Evolutionary conservation across 495 filamentous ascomycete genomes (phyloP).

Genomic region (Aspergillus affinis): DNA sequence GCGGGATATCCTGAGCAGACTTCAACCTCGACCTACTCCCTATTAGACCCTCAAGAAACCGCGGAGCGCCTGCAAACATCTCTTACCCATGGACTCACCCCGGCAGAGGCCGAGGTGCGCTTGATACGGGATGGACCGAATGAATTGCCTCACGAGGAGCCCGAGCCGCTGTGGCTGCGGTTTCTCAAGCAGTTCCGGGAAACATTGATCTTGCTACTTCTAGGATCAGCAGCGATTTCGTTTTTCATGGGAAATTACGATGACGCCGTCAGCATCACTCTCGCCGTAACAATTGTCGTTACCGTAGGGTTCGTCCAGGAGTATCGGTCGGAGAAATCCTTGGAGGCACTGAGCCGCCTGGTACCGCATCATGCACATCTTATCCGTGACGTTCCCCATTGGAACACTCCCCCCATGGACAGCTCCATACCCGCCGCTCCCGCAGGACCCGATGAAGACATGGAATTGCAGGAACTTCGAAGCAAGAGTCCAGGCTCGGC

Average conservation of each 20-base stretch:
- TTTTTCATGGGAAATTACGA: conserved; percentile 93
- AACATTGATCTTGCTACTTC: conserved; percentile 81
- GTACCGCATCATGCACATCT: conserved; percentile 94
- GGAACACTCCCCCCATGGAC: conserved; percentile 25
- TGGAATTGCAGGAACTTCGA: conserved; percentile 33
- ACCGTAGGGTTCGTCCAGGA: conserved; percentile 96
- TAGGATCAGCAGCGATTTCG: conserved; percentile 85
- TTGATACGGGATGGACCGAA: conserved; percentile 83
- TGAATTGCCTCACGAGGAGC: conserved; percentile 89
- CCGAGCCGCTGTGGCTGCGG: conserved; percentile 90
- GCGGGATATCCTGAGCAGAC: conserved; percentile 35
- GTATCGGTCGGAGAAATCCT: conserved; percentile 94
- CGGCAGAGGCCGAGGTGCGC: conserved; percentile 75
- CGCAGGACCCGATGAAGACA: conserved; percentile 46
- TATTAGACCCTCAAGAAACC: conserved; percentile 71
- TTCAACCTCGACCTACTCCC: conserved; percentile 59
- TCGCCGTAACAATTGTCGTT: conserved; percentile 95
- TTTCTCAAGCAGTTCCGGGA: conserved; percentile 98
- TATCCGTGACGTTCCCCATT: conserved; percentile 57
- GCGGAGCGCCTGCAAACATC: conserved; percentile 81
- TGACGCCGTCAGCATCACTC: conserved; percentile 91
- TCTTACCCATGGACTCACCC: conserved; percentile 72
- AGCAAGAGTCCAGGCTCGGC: conserved; percentile 43
- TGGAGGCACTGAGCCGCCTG: conserved; percentile 90
- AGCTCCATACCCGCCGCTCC: conserved; percentile 28